A percentile compares a stretch with the other conserved stretches of the same genome.
These are phyloP conservation scores for Trichoderma aggressivum DNA, from an alignment of 2,329 filamentous ascomycete species.

Conservation along the genomic window DNA sequence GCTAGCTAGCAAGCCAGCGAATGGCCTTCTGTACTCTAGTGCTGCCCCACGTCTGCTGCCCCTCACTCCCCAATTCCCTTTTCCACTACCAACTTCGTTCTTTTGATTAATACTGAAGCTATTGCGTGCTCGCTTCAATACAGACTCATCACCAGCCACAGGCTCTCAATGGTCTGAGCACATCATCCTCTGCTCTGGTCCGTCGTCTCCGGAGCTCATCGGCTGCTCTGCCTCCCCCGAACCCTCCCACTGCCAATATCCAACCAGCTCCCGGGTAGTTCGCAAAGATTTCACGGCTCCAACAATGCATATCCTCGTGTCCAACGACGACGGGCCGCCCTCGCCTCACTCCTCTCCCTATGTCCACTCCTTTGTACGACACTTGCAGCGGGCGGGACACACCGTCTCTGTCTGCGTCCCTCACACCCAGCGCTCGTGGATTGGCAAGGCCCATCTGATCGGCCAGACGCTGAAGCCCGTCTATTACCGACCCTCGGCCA, in stretches of 20 bases:
- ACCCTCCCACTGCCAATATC: neutral
- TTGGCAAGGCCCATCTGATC: conserved; percentile 96
- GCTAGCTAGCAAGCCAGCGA: neutral
- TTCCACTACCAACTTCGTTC: neutral
- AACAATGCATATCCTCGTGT: conserved; percentile 61
- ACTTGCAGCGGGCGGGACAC: conserved; percentile 73
- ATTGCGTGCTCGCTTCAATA: neutral
- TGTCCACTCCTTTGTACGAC: conserved; percentile 68
- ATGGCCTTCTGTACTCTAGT: neutral
- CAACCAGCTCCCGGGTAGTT: neutral
- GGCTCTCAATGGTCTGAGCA: neutral
- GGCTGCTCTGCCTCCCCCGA: neutral
- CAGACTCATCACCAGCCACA: neutral
- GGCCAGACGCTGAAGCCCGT: conserved; percentile 79
- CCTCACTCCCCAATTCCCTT: neutral
- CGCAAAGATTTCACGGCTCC: neutral
- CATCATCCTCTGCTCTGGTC: neutral
- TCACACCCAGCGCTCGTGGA: conserved; percentile 92
- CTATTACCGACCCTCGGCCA: conserved; percentile 68
- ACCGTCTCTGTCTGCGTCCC: conserved; percentile 89
- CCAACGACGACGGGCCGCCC: conserved; percentile 80
- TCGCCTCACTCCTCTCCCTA: conserved; percentile 77
- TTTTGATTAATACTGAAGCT: neutral
- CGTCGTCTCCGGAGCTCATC: neutral
- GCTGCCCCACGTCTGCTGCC: conserved; percentile 16